Conservation (phyloP, 2,329 filamentous ascomycete species). For the Fusarium protoensiforme region DNA sequence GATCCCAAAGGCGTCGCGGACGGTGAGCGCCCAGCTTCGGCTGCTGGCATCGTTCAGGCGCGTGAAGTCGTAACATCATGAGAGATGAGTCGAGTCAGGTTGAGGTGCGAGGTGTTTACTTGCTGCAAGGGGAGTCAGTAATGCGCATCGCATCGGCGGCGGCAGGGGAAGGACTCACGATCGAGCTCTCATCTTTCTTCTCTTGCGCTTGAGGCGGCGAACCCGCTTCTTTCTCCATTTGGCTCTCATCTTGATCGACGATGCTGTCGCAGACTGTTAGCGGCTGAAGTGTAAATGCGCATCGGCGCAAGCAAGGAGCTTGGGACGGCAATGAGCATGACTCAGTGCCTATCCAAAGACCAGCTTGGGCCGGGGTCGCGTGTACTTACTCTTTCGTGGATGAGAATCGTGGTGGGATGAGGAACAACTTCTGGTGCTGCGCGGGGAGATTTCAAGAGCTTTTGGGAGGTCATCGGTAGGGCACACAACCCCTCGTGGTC, state of each 20-base stretch:
- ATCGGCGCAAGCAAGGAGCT: conserved; percentile 11
- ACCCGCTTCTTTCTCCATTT: conserved; percentile 99
- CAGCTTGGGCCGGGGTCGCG: conserved; percentile 18
- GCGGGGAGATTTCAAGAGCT: conserved; percentile 44
- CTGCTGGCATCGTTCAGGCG: conserved; percentile 43
- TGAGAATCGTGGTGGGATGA: conserved; percentile 60
- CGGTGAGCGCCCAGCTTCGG: conserved; percentile 40
- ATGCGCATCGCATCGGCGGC: conserved; percentile 8
- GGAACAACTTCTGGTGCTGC: conserved; percentile 46
- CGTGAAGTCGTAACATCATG: conserved; percentile 52
- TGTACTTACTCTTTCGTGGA: conserved; percentile 54
- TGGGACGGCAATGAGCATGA: conserved; percentile 16
- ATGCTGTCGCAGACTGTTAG: conserved; percentile 41
- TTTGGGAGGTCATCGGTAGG: conserved; percentile 49
- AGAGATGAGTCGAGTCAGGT: conserved; percentile 64
- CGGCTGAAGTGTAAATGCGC: conserved; percentile 12
- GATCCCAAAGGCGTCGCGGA: conserved; percentile 27
- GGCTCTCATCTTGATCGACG: conserved; percentile 79
- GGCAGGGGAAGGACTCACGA: conserved; percentile 72
- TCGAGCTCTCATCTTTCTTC: conserved; percentile 99
- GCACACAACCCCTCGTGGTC: conserved; percentile 50
- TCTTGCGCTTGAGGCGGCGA: conserved; percentile 99
- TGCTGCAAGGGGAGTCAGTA: conserved; percentile 60
- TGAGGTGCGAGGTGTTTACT: conserved; percentile 73
- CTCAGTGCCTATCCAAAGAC: conserved; percentile 18